These are phyloP conservation scores for Camelina laxa DNA, from an alignment of 345 rosid species.

Conservation along the genomic window DNA sequence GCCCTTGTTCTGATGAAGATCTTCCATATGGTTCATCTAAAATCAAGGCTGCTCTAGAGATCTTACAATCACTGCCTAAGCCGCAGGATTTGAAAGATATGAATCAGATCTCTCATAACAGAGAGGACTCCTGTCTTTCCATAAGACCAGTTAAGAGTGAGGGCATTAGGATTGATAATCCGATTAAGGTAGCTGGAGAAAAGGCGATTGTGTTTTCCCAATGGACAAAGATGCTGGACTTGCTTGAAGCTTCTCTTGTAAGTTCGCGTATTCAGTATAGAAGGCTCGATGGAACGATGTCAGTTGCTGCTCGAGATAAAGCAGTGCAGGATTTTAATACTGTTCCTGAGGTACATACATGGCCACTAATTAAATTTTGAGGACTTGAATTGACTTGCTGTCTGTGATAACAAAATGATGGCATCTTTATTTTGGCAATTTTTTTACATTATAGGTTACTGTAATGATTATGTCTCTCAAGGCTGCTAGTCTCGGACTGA, in stretches of 20 bases:
- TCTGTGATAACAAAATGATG: background rate
- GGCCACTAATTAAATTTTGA: slow-evolving; percentile 18
- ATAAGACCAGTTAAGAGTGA: slow-evolving; percentile 33
- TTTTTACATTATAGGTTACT: slow-evolving; percentile 56
- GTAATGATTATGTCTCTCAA: slow-evolving; percentile 97
- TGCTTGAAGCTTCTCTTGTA: slow-evolving; percentile 80
- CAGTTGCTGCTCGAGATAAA: slow-evolving; percentile 89
- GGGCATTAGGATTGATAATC: slow-evolving; percentile 39
- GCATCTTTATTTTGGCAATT: background rate
- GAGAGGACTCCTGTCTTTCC: slow-evolving; percentile 39
- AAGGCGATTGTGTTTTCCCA: slow-evolving; percentile 96
- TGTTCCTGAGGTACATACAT: slow-evolving; percentile 79
- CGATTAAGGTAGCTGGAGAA: slow-evolving; percentile 57
- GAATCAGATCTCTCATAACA: slow-evolving; percentile 40
- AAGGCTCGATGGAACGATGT: slow-evolving; percentile 99
- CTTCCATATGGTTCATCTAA: slow-evolving; percentile 67
- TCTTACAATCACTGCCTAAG: slow-evolving; percentile 66
- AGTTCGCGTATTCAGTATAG: slow-evolving; percentile 75
- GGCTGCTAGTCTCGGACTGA: slow-evolving; percentile 97
- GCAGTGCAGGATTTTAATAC: slow-evolving; percentile 96
- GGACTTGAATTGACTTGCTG: background rate
- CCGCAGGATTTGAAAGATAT: slow-evolving; percentile 44
- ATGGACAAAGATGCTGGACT: slow-evolving; percentile 95
- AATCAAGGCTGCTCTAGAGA: slow-evolving; percentile 87
- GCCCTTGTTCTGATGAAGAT: slow-evolving; percentile 42